Base-by-base conservation (phyloP, 1,284 basidiomycete genomes). In the Ganoderma lucidum region DNA sequence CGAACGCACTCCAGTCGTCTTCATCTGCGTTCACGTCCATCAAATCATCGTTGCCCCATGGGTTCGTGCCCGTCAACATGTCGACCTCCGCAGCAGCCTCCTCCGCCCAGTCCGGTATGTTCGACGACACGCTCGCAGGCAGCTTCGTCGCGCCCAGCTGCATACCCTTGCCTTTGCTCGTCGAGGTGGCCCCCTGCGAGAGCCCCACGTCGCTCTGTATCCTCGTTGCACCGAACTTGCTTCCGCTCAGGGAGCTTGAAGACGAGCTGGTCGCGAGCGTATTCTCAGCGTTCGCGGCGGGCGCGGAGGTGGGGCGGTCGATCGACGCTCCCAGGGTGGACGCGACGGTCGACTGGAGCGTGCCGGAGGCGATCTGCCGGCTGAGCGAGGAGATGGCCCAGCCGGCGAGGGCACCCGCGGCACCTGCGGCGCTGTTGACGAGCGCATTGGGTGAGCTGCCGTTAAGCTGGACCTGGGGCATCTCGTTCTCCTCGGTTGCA, bases 371-470 rank as follows among this genome's bases (percentile, higher is more conserved):
- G 60, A 96, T 86, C 90, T 94, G 72, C 81, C 90, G 95, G 42
- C 92, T 89, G 0, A 98, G 78, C 0, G 93, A 95, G 5, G 95
- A 93, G 69, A 97, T 95, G 0, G 97, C 96, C 97, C 96, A 98
- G 6, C 96, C 95, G 12, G 96, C 96, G 8, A 98, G 83, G 17
- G 92, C 93, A 15, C 95, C 93, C 19, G 96, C 96, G 0, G 96
- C 96, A 0, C 95, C 96, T 0, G 96, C 91, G 0, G 96, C 95
- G 19, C 90, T 92, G 74, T 91, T 95, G 15, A 95, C 94, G 2
- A 97, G 81, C 1, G 87, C 89, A 35, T 76, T 78, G 9, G 76
- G 70, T 1, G 77, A 75, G 28, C 75, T 71, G 14, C 75, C 69
- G 28, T 75, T 70, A 14, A 82, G 82, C 58, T 85, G 72, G 61